Evolutionary conservation across 106 monocot species (phyloP), one percentile per base, ranked within the genome.

Genomic region (Phalaenopsis aphrodite): DNA sequence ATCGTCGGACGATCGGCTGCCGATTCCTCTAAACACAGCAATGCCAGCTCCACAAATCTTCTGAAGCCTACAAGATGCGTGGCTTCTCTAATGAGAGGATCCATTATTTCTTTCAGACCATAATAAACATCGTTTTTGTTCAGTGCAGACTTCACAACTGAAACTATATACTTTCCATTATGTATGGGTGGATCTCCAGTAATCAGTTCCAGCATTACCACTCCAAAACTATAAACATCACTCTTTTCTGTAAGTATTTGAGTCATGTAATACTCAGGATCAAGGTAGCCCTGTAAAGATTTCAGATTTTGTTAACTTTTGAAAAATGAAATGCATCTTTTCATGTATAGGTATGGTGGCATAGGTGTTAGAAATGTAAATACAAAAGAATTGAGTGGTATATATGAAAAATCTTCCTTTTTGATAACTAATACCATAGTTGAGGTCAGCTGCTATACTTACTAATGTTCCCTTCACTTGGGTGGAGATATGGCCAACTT

Each of bases 201-300:
- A 80, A 94, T 82, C 24, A 94, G 78, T 66, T 94, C 94, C 4
- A 94, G 85, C 91, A 94, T 86, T 10, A 94, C 91, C 16, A 92
- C 88, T 36, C 94, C 94, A 46, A 90, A 92, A 64, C 91, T 92
- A 42, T 94, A 94, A 17, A 94, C 91, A 55, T 94, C 94, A 46
- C 94, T 94, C 82, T 91, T 94, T 17, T 88, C 86, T 24, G 94
- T 88, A 57, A 88, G 77, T 56, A 85, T 88, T 72, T 91, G 89
- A 0, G 85, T 89, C 86, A 89, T 88, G 86, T 87, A 91, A 68
- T 94, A 91, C 78, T 91, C 94, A 5, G 94, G 91, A 84, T 91
- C 91, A 57, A 91, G 41, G 78, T 94, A 94, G 10, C 91, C 94
- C 91, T 94, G 88, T 41, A 67, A 75, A 72, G 56, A 38, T 75